Base-by-base conservation (phyloP, 371 early-diverging fungal genomes). In the Rhizopus microsporus region DNA sequence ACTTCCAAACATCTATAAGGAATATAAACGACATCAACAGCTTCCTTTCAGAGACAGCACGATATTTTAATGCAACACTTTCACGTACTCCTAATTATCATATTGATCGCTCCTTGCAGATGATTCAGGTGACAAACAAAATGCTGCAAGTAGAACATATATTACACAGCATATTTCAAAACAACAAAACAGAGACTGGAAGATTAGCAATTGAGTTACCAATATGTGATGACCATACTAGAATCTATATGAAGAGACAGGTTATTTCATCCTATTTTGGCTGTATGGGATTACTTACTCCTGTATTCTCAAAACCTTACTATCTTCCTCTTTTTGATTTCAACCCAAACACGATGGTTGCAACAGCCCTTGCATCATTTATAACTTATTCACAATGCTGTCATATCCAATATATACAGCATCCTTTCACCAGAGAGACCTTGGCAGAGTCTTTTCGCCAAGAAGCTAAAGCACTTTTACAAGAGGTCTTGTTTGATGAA, bases 401-500 rank as follows among this genome's bases (percentile, higher is more conserved):
- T 17, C 74, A 77, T 56, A 59, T 68, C 1, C 10, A 54, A 17
- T 15, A 39, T 5, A 38, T 63, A 17, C 45, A 40, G 12, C 39
- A 58, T 7, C 59, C 68, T 9, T 8, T 46, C 0, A 40, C 57
- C 3, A 69, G 73, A n/a, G 60, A 57, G 12, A 59, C 50, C 1
- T 47, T 72, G 7, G 69, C 67, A 6, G 64, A 69, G 34, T 50
- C 53, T 0, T 62, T 68, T 35, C 62, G 67, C 4, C 56, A 69
- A 39, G 59, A 67, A 44, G 78, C 73, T 7, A 67, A 69, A 2
- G 48, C 44, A 1, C 2, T 59, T 16, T 51, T 78, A 7, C 54
- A 68, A 39, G 71, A 75, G 16, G 59, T 53, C 0, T 37, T 78
- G 29, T 75, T 78, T 54, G 77, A 73, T 4, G 44, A 69, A n/a